Base-by-base conservation (phyloP, 495 filamentous ascomycete species). In the Talaromyces ruber region DNA sequence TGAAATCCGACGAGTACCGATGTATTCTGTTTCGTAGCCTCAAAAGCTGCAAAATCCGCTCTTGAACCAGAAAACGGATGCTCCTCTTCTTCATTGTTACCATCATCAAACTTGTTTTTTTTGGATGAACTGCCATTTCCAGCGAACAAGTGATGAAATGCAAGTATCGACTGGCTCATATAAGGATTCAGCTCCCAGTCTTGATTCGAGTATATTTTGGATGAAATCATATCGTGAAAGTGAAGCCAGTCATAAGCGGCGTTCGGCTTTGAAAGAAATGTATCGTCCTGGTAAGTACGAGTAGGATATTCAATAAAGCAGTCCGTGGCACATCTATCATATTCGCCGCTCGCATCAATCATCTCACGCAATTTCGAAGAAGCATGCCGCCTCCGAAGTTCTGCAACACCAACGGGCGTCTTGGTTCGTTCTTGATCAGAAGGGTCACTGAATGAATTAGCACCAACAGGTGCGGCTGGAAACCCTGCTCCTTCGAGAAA, bases 91-190 rank as follows among this genome's bases (percentile, higher is more conserved):
- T 74, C 75, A 0, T 84, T 82, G 6, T 84, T 81, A 51, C 76
- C 77, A 18, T 70, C 67, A n/a, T 67, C 66, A 5, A 70, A 67
- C n/a, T 72, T 68, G 32, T 60, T 55, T 24, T 66, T 63, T 21
- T 71, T 70, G 12, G 66, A 71, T 58, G 70, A 75, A 66, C 79
- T 70, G 61, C 72, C 61, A 64, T 79, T 62, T 61, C 80, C 70
- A 14, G 93, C 89, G 70, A 98, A 98, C 7, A 98, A 82, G 70
- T 92, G 82, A 68, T 98, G 95, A 72, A 96, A 97, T 5, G 90
- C 94, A 1, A 97, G 82, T 26, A 91, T 81, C 1, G 93, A 86
- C 66, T 92, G 88, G 66, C 86, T 88, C 61, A 97, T 83, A 72
- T 98, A 98, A 0, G 89, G 85, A 16, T 78, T 79, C 29, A 97